Evolutionary conservation across 2,329 filamentous ascomycete genomes (phyloP).

Genomic region (Triangularia setosa): DNA sequence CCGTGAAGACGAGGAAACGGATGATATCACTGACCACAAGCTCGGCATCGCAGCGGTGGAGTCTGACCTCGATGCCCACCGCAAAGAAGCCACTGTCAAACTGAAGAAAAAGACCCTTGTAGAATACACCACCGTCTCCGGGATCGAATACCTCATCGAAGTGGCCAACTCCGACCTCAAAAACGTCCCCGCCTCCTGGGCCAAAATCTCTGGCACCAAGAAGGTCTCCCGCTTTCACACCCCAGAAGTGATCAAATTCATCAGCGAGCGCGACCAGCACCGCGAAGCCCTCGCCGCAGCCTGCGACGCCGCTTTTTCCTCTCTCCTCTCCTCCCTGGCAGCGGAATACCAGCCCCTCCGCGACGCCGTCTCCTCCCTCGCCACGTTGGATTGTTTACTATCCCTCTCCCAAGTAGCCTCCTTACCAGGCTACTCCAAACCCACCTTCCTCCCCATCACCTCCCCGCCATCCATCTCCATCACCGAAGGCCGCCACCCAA

Average conservation of each 20-base stretch:
- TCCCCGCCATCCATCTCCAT: constrained; percentile 67
- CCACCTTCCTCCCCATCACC: constrained; percentile 59
- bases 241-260: constrained; percentile 77
- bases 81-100: constrained; percentile 63
- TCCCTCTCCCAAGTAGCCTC: constrained; percentile 80
- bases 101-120: constrained; percentile 67
- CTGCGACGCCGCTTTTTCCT: constrained; percentile 77
- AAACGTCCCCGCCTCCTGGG: constrained; percentile 88
- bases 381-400: constrained; percentile 83
- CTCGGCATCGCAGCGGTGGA: constrained; percentile 89
- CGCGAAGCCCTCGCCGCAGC: constrained; percentile 89
- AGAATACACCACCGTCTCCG: constrained; percentile 77
- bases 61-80: constrained; percentile 78
- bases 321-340: constrained; percentile 69
- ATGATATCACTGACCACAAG: constrained; percentile 84
- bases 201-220: constrained; percentile 92
- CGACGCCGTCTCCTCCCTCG: constrained; percentile 81
- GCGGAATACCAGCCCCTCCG: constrained; percentile 85
- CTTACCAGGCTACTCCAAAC: constrained; percentile 84
- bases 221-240: constrained; percentile 90
- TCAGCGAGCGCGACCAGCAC: constrained; percentile 87
- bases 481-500: constrained; percentile 77
- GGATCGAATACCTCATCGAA: constrained; percentile 93
- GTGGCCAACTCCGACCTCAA: constrained; percentile 79
- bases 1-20: constrained; percentile 78